Base-by-base conservation (phyloP, 306 rosid species). In the Pueraria montana region DNA sequence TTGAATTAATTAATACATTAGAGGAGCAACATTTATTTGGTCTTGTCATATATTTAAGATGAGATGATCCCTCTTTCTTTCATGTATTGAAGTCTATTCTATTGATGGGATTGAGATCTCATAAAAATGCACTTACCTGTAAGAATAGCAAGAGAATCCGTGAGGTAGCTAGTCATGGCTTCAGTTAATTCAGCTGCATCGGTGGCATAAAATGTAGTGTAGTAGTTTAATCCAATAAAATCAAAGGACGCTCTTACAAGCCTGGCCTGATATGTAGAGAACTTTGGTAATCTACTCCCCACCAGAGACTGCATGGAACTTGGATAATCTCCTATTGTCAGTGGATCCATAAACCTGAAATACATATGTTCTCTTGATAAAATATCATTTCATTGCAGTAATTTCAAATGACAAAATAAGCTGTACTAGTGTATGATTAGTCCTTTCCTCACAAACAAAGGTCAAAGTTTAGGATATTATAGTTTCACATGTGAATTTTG, bases 181-280 rank as follows among this genome's bases (percentile, higher is more conserved):
- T 55, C 18, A 1, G 48, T 74, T 53, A 83, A 56, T 45, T 84
- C 58, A 43, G 84, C 58, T 32, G 87, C 66, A 74, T 84, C 45
- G 3, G 58, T 46, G 14, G 72, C 87, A 66, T 65, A 80, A 53
- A 4, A 5, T 5, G 87, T 11, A 45, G 81, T 79, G 30, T 84
- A 84, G 40, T 84, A 79, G 40, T 84, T 84, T 43, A 84, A 32
- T 56, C 87, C 87, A 55, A 84, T 21, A 74, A 84, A 84, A 65
- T 84, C 77, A 8, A 64, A 79, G 62, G 81, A 84, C 46, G 77
- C 77, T 79, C 17, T 79, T 55, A 84, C 24, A 30, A 72, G 81
- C 36, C 10, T 79, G 55, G 13, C 13, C 16, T 84, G 34, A 32
- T 64, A 34, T 14, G 2, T 2, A n/a, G 86, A 59, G 87, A 83